Conservation (phyloP, 1,284 basidiomycete genomes). For the Microbotryum violaceum region DNA sequence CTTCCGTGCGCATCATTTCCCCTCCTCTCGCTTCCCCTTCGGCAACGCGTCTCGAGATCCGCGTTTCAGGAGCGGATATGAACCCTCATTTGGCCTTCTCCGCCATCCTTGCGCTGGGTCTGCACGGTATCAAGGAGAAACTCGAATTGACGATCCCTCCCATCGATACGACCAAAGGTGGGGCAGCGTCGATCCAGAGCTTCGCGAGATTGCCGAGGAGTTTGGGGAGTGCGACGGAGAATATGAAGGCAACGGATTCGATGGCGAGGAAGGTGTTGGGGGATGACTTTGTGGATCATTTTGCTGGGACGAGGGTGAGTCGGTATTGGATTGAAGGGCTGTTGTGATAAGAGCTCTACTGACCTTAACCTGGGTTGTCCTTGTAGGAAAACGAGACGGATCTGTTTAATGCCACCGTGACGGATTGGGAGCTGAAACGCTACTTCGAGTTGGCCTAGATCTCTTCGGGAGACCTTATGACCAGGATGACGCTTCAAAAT, state of each 20-base stretch:
- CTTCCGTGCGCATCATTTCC: constrained; percentile 81
- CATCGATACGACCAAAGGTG: constrained; percentile 45
- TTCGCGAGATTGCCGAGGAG: constrained; percentile 55
- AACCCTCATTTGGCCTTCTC: constrained; percentile 82
- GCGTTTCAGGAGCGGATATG: constrained; percentile 87
- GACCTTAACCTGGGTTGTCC: background rate
- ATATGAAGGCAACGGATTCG: constrained; percentile 69
- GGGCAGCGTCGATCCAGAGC: constrained; percentile 49
- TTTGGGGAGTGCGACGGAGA: constrained; percentile 66
- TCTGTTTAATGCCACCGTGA: constrained; percentile 14
- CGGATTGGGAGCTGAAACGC: constrained; percentile 32
- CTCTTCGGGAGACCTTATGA: no score
- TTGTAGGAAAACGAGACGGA: constrained; percentile 25
- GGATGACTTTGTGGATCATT: constrained; percentile 85
- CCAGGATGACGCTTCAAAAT: no score
- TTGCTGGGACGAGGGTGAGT: constrained; percentile 66
- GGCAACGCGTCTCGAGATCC: constrained; percentile 58
- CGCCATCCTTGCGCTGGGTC: constrained; percentile 75
- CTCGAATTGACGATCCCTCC: constrained; percentile 63
- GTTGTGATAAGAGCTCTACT: background rate
- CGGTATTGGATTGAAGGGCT: background rate
- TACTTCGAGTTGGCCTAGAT: constrained; percentile 34
- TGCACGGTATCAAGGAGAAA: constrained; percentile 77
- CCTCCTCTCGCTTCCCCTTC: constrained; percentile 72
- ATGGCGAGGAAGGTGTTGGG: constrained; percentile 74